Evolutionary conservation across 768 basidiomycete genomes (phyloP).

Genomic region (Russula emetica): DNA sequence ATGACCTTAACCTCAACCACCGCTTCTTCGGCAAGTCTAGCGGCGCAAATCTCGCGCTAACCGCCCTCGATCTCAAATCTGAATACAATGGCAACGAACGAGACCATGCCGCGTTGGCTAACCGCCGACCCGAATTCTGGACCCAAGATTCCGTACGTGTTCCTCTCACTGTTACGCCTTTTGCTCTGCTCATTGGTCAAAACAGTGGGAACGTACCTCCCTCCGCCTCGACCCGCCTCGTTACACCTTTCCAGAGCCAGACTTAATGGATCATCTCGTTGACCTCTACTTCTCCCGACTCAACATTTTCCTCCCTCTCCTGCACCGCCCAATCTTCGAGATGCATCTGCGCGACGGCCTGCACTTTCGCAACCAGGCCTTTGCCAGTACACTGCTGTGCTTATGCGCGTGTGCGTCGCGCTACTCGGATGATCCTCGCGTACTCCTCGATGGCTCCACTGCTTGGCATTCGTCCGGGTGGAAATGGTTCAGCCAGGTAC

Average conservation of each 20-base stretch:
- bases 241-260: slow-evolving; percentile 34
- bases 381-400: slow-evolving; percentile 45
- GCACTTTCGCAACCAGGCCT: slow-evolving; percentile 41
- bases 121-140: slow-evolving; percentile 50
- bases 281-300: slow-evolving; percentile 46
- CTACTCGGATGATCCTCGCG: slow-evolving; percentile 50
- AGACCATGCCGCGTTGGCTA: slow-evolving; percentile 27
- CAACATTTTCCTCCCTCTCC: slow-evolving; percentile 43
- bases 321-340: slow-evolving; percentile 48
- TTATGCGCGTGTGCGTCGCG: slow-evolving; percentile 50
- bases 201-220: slow-evolving; percentile 22
- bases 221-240: neutral
- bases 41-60: slow-evolving; percentile 41
- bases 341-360: slow-evolving; percentile 37
- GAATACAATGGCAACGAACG: slow-evolving; percentile 34
- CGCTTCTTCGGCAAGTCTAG: slow-evolving; percentile 44
- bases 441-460: slow-evolving; percentile 34
- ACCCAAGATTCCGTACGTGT: slow-evolving; percentile 41
- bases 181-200: neutral
- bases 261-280: slow-evolving; percentile 42
- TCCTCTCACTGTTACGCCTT: neutral
- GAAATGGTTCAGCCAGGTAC: slow-evolving; percentile 57
- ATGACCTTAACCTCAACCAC: slow-evolving; percentile 32
- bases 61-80: slow-evolving; percentile 42
- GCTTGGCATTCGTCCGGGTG: slow-evolving; percentile 39